Base-by-base conservation (phyloP, 345 rosid genomes). In the Heritiera fomes region DNA sequence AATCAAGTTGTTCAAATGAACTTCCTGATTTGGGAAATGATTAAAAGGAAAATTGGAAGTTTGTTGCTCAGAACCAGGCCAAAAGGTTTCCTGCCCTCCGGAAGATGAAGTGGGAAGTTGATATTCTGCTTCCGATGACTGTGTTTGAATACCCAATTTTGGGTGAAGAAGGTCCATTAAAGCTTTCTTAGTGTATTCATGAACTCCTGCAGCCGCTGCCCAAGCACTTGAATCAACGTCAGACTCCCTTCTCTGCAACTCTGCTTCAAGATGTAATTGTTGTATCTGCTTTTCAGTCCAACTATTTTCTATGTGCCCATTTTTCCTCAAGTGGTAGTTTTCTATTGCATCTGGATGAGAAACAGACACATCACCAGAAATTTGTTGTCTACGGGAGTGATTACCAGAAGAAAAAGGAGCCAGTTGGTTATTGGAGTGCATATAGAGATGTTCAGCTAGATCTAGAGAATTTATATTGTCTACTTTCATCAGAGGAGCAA, bases 21-120 rank as follows among this genome's bases (percentile, higher is more conserved):
- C 80, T 62, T 84, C 90, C 71, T 81, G 84, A 77, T 82, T 85
- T 63, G 82, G 20, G 66, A 65, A n/a, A 58, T 73, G 80, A 55
- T 71, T 59, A 15, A 78, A 77, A 53, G 85, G 84, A 67, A 65
- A 62, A 61, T 73, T 72, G 52, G 78, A 85, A 45, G 82, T 12
- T 38, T 61, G 62, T 15, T 69, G 65, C 75, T 75, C 79, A 47
- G 82, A 38, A 60, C 70, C 53, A 38, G 78, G 83, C 87, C 82
- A 73, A 49, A 73, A 40, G 61, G 47, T 56, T 49, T 56, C 82
- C 49, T 4, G 69, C 11, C 59, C 78, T 66, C 62, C 41, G 18
- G 78, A 65, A 47, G 84, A 78, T 64, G 83, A 59, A 20, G 77
- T 40, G 52, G 20, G n/a, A 64, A 79, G 64, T 46, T 43, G 80